Base-by-base conservation (phyloP, 139 green algal genomes). In the Chlamydomonas applanata region DNA sequence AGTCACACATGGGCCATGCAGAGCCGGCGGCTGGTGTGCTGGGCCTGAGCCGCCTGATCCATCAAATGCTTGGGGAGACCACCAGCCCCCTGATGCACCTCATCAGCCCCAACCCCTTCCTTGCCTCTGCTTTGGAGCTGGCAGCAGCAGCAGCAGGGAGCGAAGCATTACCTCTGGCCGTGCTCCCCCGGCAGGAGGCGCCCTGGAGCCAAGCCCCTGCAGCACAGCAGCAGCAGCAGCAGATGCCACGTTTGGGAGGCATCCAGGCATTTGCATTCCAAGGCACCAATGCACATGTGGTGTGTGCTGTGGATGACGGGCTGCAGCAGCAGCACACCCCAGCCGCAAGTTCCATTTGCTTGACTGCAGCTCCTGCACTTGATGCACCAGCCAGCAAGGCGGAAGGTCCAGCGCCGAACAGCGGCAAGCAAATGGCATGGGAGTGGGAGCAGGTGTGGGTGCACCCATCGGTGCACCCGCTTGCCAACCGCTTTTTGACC, bases 1-100 rank as follows among this genome's bases (percentile, higher is more conserved):
- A 83, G 63, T 80, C 60, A 22, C 65, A 81, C 64, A 84, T 82
- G 69, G 83, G 83, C 1, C 83, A 89, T 30, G 79, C 83, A 4
- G 87, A 92, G 78, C 85, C 87, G 1, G 85, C 81, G 11, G 87
- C 87, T 40, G 89, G 87, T 69, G 69, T 90, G 1, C 44, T 91
- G 52, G 85, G 85, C 33, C n/a, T 89, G 17, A 35, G 87, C 30
- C 74, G 73, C 40, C 61, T 65, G 17, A 27, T 49, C 0, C 40
- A 70, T 46, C 80, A 81, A 52, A 20, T 84, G 44, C 14, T 25
- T 9, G 2, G 33, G 52, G 54, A 34, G 34, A 82, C 16, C 70
- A 46, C 74, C 2, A 32, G 63, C 45, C 72, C 83, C 1, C 74
- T 89, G 2, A 53, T 88, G 1, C 83, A 92, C 45, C 73, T 94